phyloP scores from a whole-genome alignment of 768 basidiomycete species.

The Omphalotus guepiniiformis region DNA sequence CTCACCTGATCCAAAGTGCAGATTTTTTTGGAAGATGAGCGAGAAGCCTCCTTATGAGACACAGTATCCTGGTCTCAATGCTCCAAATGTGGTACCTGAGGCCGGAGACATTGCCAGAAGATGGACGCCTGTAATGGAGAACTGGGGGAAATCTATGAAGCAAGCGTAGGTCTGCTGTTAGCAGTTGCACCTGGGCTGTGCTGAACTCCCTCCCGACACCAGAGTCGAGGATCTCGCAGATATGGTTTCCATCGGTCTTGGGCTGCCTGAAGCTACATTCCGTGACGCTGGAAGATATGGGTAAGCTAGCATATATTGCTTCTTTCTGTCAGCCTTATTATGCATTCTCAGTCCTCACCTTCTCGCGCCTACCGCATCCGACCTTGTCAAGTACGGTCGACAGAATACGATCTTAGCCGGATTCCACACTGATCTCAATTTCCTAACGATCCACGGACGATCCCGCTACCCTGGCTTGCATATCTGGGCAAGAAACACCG shows the following conservation, averaged over 20 bases:
- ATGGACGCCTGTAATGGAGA: constrained; percentile 75
- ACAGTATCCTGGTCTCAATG: constrained; percentile 70
- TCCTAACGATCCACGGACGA: constrained; percentile 86
- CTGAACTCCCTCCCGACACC: constrained; percentile 10
- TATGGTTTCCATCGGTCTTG: constrained; percentile 85
- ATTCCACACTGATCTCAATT: constrained; percentile 93
- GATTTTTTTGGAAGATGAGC: constrained; percentile 89
- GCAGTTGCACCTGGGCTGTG: background rate
- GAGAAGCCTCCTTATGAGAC: constrained; percentile 73
- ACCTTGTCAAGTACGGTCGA: constrained; percentile 73
- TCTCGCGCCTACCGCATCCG: constrained; percentile 91
- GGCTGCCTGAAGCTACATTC: constrained; percentile 64
- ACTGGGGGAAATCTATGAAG: constrained; percentile 89
- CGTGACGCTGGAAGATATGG: constrained; percentile 82
- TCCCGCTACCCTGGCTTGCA: constrained; percentile 85
- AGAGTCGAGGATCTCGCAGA: constrained; percentile 86
- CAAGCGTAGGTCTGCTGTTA: constrained; percentile 53
- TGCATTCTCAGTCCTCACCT: constrained; percentile 61
- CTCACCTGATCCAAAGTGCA: constrained; percentile 88
- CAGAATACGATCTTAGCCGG: constrained; percentile 87
- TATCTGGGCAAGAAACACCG: constrained; percentile 94
- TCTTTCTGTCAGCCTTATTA: background rate
- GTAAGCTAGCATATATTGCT: constrained; percentile 32
- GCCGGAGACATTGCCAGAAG: constrained; percentile 48
- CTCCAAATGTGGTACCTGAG: constrained; percentile 77